A percentile compares a stretch with the other conserved stretches of the same genome.
These are phyloP conservation scores for Leptodontidium sp. DNA, from an alignment of 2,329 filamentous ascomycete genomes.

Conservation along the genomic window DNA sequence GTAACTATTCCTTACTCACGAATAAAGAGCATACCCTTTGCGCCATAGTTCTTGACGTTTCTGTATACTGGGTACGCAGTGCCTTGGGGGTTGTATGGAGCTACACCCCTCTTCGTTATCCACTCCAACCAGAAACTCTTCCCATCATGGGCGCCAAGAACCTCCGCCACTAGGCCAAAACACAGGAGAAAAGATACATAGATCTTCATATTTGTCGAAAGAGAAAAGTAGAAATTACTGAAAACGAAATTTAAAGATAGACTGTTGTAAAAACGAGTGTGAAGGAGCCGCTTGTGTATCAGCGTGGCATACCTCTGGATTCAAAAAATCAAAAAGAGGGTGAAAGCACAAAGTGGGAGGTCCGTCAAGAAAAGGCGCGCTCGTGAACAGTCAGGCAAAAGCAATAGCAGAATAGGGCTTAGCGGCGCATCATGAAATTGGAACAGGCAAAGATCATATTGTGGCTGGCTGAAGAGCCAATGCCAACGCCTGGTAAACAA, in stretches of 20 bases:
- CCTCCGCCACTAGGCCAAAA: constrained; percentile 20
- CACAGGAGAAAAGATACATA: constrained; percentile 12
- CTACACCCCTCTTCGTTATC: constrained; percentile 36
- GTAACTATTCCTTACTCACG: neutral
- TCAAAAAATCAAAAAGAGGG: constrained; percentile 6
- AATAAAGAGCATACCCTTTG: constrained; percentile 30
- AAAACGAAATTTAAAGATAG: constrained; percentile 20
- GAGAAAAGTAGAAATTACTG: constrained; percentile 7
- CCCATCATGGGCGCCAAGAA: constrained; percentile 19
- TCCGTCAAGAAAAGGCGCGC: constrained; percentile 1
- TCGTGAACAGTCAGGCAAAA: constrained; percentile 1
- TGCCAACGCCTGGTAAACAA: neutral
- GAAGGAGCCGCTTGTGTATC: constrained; percentile 18
- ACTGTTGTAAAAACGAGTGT: constrained; percentile 15
- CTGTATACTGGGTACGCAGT: constrained; percentile 35
- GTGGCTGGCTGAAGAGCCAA: constrained; percentile 20
- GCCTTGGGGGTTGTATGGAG: constrained; percentile 31
- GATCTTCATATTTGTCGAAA: constrained; percentile 8
- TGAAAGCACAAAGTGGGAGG: constrained; percentile 11
- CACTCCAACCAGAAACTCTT: constrained; percentile 33
- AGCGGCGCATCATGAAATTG: constrained; percentile 5
- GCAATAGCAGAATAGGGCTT: constrained; percentile 10
- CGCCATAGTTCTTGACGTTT: constrained; percentile 38
- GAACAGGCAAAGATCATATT: constrained; percentile 2
- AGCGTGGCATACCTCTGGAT: constrained; percentile 18